Percentiles rank a stretch among this genome's conserved stretches.
These are phyloP conservation scores for Chalaropsis ovoidea DNA, from an alignment of 2,329 filamentous ascomycete species.

Conservation along the genomic window DNA sequence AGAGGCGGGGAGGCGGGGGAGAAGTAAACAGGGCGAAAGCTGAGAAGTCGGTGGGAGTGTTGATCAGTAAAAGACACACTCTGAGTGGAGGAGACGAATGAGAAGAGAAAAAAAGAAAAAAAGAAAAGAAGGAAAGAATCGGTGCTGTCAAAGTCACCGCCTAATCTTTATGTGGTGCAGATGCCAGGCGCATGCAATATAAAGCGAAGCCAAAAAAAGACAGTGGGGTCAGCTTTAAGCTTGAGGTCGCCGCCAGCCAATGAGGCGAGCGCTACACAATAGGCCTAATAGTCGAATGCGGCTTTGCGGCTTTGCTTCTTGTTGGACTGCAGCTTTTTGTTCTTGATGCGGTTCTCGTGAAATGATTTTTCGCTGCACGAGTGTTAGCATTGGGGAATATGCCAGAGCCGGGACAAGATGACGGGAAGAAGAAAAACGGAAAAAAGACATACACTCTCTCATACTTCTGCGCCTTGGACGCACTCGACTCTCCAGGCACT, in stretches of 20 bases:
- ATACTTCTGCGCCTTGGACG: conserved; percentile 41
- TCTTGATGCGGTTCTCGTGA: conserved; percentile 37
- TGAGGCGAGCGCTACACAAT: background rate
- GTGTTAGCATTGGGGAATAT: background rate
- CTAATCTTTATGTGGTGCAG: conserved; percentile 9
- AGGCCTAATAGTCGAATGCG: conserved; percentile 30
- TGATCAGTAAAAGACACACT: background rate
- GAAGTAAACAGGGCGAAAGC: background rate
- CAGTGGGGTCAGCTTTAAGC: background rate
- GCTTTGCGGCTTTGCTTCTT: conserved; percentile 40
- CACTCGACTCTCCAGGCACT: conserved; percentile 40
- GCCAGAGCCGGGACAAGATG: background rate
- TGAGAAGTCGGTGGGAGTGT: background rate
- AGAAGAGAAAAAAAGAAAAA: background rate
- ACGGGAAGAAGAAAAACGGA: background rate
- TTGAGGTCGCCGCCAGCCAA: background rate
- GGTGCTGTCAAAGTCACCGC: background rate
- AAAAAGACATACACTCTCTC: conserved; percentile 37
- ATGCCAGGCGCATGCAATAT: background rate
- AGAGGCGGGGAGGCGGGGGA: background rate
- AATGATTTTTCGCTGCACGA: conserved; percentile 39
- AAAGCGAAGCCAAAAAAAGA: background rate
- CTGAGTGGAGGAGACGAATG: background rate
- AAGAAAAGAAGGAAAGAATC: background rate
- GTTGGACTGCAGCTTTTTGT: conserved; percentile 41